Conservation (phyloP, 176 grass and related monocot genomes). For the Oryza punctata region DNA sequence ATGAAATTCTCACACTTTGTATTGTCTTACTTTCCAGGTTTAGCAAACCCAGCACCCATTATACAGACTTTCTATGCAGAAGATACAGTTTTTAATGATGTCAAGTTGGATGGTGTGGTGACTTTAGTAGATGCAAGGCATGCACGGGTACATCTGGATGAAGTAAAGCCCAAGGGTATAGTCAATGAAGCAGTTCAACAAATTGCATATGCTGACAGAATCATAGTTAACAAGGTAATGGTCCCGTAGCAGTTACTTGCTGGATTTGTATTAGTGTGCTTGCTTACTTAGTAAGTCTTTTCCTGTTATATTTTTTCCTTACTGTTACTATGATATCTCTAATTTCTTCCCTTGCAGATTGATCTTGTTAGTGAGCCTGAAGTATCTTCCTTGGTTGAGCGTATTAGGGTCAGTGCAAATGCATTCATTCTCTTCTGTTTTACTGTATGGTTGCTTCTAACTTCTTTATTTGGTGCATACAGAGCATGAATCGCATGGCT, state of each 20-base stretch:
- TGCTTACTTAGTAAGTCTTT: not conserved
- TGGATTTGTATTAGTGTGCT: not conserved
- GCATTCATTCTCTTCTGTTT: not conserved
- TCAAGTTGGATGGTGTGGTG: slow-evolving; percentile 94
- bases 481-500: slow-evolving; percentile 95
- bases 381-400: slow-evolving; percentile 80
- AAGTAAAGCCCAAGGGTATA: slow-evolving; percentile 93
- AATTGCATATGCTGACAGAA: slow-evolving; percentile 97
- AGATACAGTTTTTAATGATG: slow-evolving; percentile 90
- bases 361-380: slow-evolving; percentile 86
- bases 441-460: slow-evolving; percentile 26
- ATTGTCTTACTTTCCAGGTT: slow-evolving; percentile 48
- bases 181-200: slow-evolving; percentile 96
- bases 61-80: slow-evolving; percentile 98
- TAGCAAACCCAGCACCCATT: slow-evolving; percentile 95
- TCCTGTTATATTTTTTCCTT: slow-evolving; percentile 1
- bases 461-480: slow-evolving; percentile 39
- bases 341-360: slow-evolving; percentile 59
- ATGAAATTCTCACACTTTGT: not conserved
- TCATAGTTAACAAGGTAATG: slow-evolving; percentile 96
- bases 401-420: slow-evolving; percentile 62
- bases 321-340: not conserved
- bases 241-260: not conserved
- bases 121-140: slow-evolving; percentile 99
- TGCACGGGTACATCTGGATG: slow-evolving; percentile 78